A percentile compares a stretch with the other conserved stretches of the same genome.
Evolutionary conservation across 257 asterid genomes (phyloP).

Genomic region (Echites panduratus): DNA sequence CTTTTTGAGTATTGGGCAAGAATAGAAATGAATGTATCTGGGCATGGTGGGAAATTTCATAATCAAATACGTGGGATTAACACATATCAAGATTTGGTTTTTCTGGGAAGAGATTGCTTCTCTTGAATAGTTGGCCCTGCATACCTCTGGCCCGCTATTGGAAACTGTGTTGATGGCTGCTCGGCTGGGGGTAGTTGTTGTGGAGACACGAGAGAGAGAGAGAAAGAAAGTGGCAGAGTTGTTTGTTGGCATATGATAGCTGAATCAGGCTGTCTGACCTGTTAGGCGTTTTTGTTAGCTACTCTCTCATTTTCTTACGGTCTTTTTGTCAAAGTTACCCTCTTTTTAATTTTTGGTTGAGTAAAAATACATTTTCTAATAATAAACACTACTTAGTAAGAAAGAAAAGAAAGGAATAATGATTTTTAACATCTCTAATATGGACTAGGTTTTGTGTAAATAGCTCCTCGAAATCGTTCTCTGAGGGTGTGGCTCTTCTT

Average conservation of each 20-base stretch:
- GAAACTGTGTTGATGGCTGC: neutral
- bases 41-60: constrained; percentile 7
- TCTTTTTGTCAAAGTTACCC: too few relatives aligned
- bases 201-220: too few relatives aligned
- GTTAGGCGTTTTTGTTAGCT: neutral
- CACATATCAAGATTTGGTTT: constrained; percentile 33
- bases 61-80: constrained; percentile 8
- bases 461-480: too few relatives aligned
- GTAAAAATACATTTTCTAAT: too few relatives aligned
- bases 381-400: too few relatives aligned
- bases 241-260: neutral
- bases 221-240: too few relatives aligned
- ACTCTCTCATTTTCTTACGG: neutral
- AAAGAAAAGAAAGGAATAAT: too few relatives aligned
- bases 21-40: constrained; percentile 21
- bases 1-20: constrained; percentile 15
- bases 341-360: too few relatives aligned
- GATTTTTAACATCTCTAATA: too few relatives aligned
- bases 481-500: too few relatives aligned
- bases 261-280: neutral
- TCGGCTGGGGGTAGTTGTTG: neutral
- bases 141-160: constrained; percentile 6
- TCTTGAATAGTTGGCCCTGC: constrained; percentile 67
- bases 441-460: too few relatives aligned
- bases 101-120: constrained; percentile 30